Conservation (phyloP, 1,284 basidiomycete species). For the Vanrija pseudolonga region DNA sequence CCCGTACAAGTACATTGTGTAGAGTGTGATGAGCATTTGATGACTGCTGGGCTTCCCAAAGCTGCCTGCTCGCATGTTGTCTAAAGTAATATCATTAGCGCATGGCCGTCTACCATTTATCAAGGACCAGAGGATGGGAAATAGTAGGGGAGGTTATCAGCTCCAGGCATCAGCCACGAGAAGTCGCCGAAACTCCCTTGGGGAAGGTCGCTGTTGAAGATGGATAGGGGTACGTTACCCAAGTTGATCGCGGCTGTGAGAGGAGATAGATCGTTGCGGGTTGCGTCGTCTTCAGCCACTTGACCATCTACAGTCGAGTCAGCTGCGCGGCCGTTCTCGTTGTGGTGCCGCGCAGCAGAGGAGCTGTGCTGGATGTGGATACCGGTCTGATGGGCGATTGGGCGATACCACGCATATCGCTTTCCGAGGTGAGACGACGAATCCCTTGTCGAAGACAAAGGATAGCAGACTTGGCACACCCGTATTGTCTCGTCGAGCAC, state of each 20-base stretch:
- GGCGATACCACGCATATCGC: constrained; percentile 13
- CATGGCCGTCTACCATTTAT: too few species aligned
- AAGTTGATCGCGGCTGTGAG: background rate
- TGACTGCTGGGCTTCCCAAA: too few species aligned
- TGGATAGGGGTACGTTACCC: background rate
- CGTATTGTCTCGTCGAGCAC: constrained; percentile 19
- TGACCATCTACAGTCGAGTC: too few species aligned
- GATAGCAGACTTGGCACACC: constrained; percentile 4
- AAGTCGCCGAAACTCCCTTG: background rate
- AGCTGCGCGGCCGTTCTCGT: too few species aligned
- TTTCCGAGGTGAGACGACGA: background rate
- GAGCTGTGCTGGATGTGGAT: too few species aligned
- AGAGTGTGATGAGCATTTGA: background rate
- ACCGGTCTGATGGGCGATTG: background rate
- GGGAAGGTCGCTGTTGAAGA: background rate
- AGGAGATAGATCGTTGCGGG: background rate
- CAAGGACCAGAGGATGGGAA: background rate
- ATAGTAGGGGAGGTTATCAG: constrained; percentile 5
- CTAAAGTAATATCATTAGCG: too few species aligned
- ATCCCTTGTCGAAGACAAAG: background rate
- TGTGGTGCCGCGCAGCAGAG: too few species aligned
- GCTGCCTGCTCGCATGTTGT: too few species aligned
- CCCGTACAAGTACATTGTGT: constrained; percentile 44
- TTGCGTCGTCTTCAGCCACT: background rate
- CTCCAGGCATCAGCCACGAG: constrained; percentile 3